Evolutionary conservation across 257 asterid species (phyloP), one percentile per base, ranked within the genome.

Genomic region (Nicotiana tomentosiformis): DNA sequence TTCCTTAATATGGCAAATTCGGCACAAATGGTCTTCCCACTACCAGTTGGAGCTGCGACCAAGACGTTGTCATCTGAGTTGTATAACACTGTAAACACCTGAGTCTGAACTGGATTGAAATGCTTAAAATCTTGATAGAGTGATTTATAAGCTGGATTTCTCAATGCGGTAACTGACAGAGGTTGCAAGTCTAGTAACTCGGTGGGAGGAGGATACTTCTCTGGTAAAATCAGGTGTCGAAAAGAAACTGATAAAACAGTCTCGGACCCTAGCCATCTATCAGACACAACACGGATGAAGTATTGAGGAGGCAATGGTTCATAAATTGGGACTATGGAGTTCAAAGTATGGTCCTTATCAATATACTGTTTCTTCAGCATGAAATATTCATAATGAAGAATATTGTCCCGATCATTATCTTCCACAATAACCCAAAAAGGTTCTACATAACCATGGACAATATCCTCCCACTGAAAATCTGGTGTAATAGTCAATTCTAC

Each of bases 401-500:
- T 84, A 56, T 79, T 68, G 23, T 86, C 90, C 46, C 88, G 85
- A 29, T 88, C 90, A 66, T 84, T 82, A 77, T 88, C 90, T 84
- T 88, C 90, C 77, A 88, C 90, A 26, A 88, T 82, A 18, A 88
- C 82, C 90, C 90, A 88, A 72, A 88, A 88, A 12, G 89, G 89
- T 76, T 88, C 90, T 33, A 88, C 90, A 88, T 58, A 88, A 23
- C 90, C 90, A 68, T 88, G 90, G 4, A 88, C 84, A 66, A 82
- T 86, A 78, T 88, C 90, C 2, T 88, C 90, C 90, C 90, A 84
- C 66, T 72, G 86, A 68, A 88, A 88, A 81, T 88, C 90, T 1
- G 89, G 90, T 11, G 90, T 88, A 43, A 88, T 84, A 3, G 90
- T 84, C 6, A 88, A 83, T 77, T 88, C 90, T 77, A 88, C 88